phyloP scores from a whole-genome alignment of 495 filamentous ascomycete species.

The Aspergillus leporis region DNA sequence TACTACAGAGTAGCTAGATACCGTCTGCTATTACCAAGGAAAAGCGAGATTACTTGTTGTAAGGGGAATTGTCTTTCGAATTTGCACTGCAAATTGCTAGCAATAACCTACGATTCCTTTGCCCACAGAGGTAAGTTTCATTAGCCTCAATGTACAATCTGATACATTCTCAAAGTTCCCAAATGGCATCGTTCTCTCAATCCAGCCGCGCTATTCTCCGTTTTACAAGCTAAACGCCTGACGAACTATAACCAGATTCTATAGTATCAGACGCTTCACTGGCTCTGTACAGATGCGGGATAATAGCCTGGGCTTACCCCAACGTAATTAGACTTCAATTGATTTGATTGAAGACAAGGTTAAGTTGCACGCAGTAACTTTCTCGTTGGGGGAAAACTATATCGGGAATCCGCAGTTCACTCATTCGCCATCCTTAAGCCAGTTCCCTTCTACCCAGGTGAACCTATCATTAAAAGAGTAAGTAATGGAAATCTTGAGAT shows the following conservation, averaged over 20 bases:
- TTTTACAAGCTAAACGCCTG: not conserved
- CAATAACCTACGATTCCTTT: not conserved
- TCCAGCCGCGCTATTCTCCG: not conserved
- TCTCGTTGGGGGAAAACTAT: not conserved
- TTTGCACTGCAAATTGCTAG: not conserved
- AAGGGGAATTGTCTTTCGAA: not conserved
- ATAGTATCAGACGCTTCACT: too few relatives aligned
- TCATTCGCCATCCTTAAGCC: too few relatives aligned
- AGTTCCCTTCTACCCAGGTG: too few relatives aligned
- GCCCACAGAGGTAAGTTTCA: not conserved
- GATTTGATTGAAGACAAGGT: not conserved
- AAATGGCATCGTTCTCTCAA: not conserved
- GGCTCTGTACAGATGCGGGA: too few relatives aligned
- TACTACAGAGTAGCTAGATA: too few relatives aligned
- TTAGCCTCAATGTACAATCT: not conserved
- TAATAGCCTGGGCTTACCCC: too few relatives aligned
- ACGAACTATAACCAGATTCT: too few relatives aligned
- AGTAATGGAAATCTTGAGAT: too few relatives aligned
- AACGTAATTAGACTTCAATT: not conserved
- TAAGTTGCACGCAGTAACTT: not conserved
- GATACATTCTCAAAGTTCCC: not conserved
- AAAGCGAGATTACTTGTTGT: not conserved
- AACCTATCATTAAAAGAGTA: too few relatives aligned
- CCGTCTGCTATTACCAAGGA: too few relatives aligned
- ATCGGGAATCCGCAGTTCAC: constrained; percentile 5